Evolutionary conservation across 306 rosid genomes (phyloP), one percentile per base, ranked within the genome.

Genomic region (Cicer arietinum): DNA sequence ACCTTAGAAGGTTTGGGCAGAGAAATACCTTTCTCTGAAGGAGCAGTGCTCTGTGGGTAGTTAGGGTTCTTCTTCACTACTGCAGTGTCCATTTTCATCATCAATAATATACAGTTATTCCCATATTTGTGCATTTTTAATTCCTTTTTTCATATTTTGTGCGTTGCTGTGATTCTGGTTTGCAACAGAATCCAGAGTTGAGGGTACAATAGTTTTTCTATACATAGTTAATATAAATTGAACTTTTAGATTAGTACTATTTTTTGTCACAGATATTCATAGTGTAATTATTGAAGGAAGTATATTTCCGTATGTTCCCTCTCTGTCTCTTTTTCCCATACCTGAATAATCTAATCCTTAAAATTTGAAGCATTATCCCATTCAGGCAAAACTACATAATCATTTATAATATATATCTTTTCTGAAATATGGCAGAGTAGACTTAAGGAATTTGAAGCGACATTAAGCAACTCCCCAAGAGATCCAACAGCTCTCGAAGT

Each of bases 401-500:
- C 75, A 80, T 51, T 54, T 35, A 41, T 69, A 41, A 60, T 42
- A 62, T 6, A n/a, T 71, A 17, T 75, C 39, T 66, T 73, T 75
- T 58, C 56, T 71, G 47, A 74, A 77, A 46, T 73, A 47, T 88
- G 79, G 85, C 98, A 94, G 98, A 69, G 83, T 85, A 83, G 88
- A 84, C 92, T 94, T 56, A 78, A 77, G 87, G 92, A 87, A 78
- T 94, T 84, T 48, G 94, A 94, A 83, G 86, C 80, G 18, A 82
- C 82, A 14, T 90, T 94, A 45, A 80, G 79, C 61, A 82, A 60
- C 84, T 86, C 86, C 78, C 98, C 98, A 43, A 88, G 86, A 81
- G 97, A 91, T 82, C 85, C 90, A 73, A 77, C 82, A 70, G 94
- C 98, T 59, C 86, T 94, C 59, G 94, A 94, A 87, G 98, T 94